Conservation (phyloP, 805 yeast species). For the Metschnikowia proteae region DNA sequence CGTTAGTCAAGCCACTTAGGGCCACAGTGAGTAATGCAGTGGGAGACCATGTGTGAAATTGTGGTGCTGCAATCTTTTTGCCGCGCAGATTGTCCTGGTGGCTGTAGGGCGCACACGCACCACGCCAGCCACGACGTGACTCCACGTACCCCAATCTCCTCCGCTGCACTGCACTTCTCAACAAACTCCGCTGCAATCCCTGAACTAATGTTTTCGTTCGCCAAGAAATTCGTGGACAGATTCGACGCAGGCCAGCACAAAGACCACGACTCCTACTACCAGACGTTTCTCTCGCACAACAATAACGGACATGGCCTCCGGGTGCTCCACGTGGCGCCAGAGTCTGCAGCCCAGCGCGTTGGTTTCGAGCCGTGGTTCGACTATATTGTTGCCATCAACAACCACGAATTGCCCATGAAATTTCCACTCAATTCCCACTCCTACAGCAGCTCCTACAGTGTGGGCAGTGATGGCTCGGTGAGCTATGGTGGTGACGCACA, state of each 20-base stretch:
- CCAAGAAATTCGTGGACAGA: constrained; percentile 40
- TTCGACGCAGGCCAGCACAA: constrained; percentile 28
- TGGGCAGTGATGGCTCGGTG: constrained; percentile 40
- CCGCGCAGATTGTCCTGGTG: too few relatives aligned
- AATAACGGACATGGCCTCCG: constrained; percentile 42
- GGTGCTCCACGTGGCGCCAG: constrained; percentile 36
- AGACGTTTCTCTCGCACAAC: constrained; percentile 27
- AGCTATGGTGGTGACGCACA: constrained; percentile 34
- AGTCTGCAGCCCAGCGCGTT: constrained; percentile 29
- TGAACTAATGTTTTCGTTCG: constrained; percentile 39
- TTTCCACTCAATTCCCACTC: constrained; percentile 25
- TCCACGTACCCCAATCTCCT: too few relatives aligned
- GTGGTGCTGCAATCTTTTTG: too few relatives aligned
- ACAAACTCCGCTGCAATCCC: not conserved
- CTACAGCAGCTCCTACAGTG: constrained; percentile 23
- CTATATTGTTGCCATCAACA: constrained; percentile 75
- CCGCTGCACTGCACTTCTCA: too few relatives aligned
- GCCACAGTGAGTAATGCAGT: too few relatives aligned
- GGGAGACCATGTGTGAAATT: too few relatives aligned
- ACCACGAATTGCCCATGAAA: constrained; percentile 52
- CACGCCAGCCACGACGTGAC: too few relatives aligned
- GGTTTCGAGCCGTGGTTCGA: constrained; percentile 83
- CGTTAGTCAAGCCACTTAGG: too few relatives aligned
- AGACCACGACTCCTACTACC: constrained; percentile 34
- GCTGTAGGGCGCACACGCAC: too few relatives aligned